Evolutionary conservation across 1,284 basidiomycete species (phyloP).

Genomic region (Trametes versicolor): DNA sequence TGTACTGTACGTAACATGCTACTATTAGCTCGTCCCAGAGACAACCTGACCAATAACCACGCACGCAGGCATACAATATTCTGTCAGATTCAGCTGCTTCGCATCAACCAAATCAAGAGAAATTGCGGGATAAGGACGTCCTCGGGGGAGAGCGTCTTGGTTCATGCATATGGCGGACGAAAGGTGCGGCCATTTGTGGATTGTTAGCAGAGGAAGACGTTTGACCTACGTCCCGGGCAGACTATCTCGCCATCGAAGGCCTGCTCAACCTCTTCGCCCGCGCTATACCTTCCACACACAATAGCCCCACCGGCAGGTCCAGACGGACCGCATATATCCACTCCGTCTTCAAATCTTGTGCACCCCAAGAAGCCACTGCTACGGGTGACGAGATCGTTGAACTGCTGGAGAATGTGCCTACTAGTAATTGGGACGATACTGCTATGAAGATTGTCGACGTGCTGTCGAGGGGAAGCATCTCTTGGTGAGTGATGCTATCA

Average conservation of each 20-base stretch:
- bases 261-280: constrained; percentile 65
- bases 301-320: constrained; percentile 45
- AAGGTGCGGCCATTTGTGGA: constrained; percentile 35
- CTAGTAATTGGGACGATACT: constrained; percentile 63
- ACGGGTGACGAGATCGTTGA: constrained; percentile 49
- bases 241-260: constrained; percentile 64
- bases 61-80: constrained; percentile 44
- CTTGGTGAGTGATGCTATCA: constrained; percentile 52
- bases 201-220: neutral
- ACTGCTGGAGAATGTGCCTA: constrained; percentile 53
- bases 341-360: constrained; percentile 53
- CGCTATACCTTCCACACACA: constrained; percentile 57
- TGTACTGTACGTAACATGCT: constrained; percentile 40
- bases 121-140: constrained; percentile 37
- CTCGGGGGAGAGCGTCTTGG: constrained; percentile 46
- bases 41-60: constrained; percentile 22
- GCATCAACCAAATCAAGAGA: constrained; percentile 43
- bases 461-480: constrained; percentile 56
- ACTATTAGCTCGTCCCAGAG: neutral
- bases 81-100: constrained; percentile 43
- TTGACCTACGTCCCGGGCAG: constrained; percentile 43
- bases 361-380: constrained; percentile 31
- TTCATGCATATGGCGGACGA: constrained; percentile 43
- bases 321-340: constrained; percentile 58
- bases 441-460: constrained; percentile 57